These are phyloP conservation scores for Fusarium odoratissimum DNA, from an alignment of 2,329 filamentous ascomycete species.

Conservation along the genomic window DNA sequence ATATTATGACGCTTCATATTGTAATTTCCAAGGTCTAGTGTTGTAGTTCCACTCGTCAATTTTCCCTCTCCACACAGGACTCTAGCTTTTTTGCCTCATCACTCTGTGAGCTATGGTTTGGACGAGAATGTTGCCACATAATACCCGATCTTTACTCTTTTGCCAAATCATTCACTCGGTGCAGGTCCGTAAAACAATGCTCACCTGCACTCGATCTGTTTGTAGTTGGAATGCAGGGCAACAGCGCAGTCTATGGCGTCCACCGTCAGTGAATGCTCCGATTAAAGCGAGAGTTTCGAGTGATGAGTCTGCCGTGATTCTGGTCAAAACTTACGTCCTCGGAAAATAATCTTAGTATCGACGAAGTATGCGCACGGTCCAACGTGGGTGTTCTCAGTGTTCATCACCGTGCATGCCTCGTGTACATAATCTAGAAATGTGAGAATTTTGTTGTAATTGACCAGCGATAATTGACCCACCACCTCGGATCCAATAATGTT, in stretches of 20 bases:
- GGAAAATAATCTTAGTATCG: constrained; percentile 1
- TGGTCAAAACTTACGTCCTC: constrained; percentile 1
- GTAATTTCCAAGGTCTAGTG: too few relatives aligned
- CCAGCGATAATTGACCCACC: background rate
- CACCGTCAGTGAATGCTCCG: background rate
- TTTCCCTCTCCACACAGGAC: too few relatives aligned
- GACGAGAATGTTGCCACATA: too few relatives aligned
- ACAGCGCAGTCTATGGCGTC: background rate
- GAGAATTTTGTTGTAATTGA: background rate
- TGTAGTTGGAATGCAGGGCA: background rate
- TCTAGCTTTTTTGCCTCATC: too few relatives aligned
- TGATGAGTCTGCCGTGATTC: background rate
- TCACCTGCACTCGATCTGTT: background rate
- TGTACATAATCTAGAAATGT: background rate
- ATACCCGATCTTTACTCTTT: too few relatives aligned
- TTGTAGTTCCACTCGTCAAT: too few relatives aligned
- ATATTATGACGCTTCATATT: too few relatives aligned
- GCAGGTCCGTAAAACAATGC: too few relatives aligned
- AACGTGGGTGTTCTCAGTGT: background rate
- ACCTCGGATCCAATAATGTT: constrained; percentile 13
- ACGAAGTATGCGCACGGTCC: constrained; percentile 9
- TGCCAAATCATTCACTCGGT: too few relatives aligned
- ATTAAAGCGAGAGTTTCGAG: too few relatives aligned
- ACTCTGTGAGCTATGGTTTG: too few relatives aligned
- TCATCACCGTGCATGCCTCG: constrained; percentile 3